Evolutionary conservation across 1,284 basidiomycete genomes (phyloP).

Genomic region (Erythrobasidium hasegawianum): DNA sequence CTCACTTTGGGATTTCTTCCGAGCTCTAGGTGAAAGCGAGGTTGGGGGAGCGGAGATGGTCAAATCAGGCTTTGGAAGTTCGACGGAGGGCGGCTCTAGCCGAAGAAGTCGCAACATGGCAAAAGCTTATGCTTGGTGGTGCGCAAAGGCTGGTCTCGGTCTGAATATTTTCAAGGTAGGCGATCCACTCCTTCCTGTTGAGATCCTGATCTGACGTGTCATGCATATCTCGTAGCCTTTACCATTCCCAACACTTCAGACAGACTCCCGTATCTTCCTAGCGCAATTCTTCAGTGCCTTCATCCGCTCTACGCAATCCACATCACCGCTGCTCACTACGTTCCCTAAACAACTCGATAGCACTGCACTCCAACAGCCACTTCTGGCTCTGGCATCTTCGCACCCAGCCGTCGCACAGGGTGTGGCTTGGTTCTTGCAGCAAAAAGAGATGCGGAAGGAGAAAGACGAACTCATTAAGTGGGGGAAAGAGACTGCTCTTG

Average conservation of each 20-base stretch:
- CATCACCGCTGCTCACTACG: constrained; percentile 56
- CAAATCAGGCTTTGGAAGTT: constrained; percentile 59
- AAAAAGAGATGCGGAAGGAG: neutral
- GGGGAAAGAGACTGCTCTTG: constrained; percentile 4
- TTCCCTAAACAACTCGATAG: constrained; percentile 50
- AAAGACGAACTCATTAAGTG: constrained; percentile 27
- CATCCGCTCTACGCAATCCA: constrained; percentile 67
- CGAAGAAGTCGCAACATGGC: constrained; percentile 65
- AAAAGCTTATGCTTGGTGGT: constrained; percentile 75
- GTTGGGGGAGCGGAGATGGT: constrained; percentile 77
- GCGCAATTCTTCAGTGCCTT: constrained; percentile 63
- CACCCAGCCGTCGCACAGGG: constrained; percentile 47
- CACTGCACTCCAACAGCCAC: constrained; percentile 49
- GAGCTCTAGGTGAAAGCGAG: constrained; percentile 76
- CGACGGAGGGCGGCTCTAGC: constrained; percentile 44
- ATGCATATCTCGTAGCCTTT: constrained; percentile 59
- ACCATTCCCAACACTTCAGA: constrained; percentile 70
- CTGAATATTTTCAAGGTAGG: constrained; percentile 76
- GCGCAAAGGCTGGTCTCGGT: constrained; percentile 67
- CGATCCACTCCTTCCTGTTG: neutral
- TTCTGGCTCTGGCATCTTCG: constrained; percentile 46
- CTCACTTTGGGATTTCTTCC: constrained; percentile 93
- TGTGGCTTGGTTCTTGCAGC: constrained; percentile 45
- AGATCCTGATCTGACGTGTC: too few species aligned
- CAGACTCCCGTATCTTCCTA: constrained; percentile 64